These are phyloP conservation scores for Tuber indicum DNA, from an alignment of 495 filamentous ascomycete species.

Conservation along the genomic window DNA sequence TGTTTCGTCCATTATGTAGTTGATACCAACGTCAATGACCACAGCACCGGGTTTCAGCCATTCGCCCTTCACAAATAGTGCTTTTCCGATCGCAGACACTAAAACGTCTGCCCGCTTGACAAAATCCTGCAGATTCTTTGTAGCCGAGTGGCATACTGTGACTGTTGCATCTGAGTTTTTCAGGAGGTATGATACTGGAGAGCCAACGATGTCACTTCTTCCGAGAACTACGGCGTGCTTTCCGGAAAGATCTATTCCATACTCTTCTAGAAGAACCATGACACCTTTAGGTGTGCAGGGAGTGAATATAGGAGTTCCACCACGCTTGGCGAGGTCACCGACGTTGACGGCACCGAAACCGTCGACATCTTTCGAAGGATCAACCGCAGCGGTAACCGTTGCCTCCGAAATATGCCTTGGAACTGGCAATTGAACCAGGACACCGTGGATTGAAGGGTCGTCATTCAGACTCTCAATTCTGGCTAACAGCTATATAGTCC, in stretches of 20 bases:
- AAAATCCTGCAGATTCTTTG: slow-evolving; percentile 60
- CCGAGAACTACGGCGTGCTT: slow-evolving; percentile 95
- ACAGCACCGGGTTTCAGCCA: slow-evolving; percentile 91
- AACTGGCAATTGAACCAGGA: slow-evolving; percentile 87
- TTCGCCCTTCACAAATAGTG: slow-evolving; percentile 83
- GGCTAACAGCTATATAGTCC: slow-evolving; percentile 55
- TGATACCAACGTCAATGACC: slow-evolving; percentile 96
- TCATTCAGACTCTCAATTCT: slow-evolving; percentile 76
- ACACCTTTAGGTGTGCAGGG: slow-evolving; percentile 97
- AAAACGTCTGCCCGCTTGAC: slow-evolving; percentile 83
- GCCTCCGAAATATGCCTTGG: slow-evolving; percentile 86
- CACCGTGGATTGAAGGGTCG: slow-evolving; percentile 79
- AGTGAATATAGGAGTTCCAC: slow-evolving; percentile 75
- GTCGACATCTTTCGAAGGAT: slow-evolving; percentile 94
- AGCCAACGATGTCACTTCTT: slow-evolving; percentile 93
- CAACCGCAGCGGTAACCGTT: slow-evolving; percentile 77
- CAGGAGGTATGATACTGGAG: slow-evolving; percentile 88
- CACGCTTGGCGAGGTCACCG: slow-evolving; percentile 90
- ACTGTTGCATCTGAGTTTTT: slow-evolving; percentile 95
- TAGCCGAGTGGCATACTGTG: slow-evolving; percentile 89
- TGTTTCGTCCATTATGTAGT: slow-evolving; percentile 87
- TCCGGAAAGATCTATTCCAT: slow-evolving; percentile 72
- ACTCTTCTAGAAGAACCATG: slow-evolving; percentile 81
- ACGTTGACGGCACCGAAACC: slow-evolving; percentile 92
- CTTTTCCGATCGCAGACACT: slow-evolving; percentile 82